phyloP scores from a whole-genome alignment of 1,284 basidiomycete species.

The Cutaneotrichosporon arboriforme region DNA sequence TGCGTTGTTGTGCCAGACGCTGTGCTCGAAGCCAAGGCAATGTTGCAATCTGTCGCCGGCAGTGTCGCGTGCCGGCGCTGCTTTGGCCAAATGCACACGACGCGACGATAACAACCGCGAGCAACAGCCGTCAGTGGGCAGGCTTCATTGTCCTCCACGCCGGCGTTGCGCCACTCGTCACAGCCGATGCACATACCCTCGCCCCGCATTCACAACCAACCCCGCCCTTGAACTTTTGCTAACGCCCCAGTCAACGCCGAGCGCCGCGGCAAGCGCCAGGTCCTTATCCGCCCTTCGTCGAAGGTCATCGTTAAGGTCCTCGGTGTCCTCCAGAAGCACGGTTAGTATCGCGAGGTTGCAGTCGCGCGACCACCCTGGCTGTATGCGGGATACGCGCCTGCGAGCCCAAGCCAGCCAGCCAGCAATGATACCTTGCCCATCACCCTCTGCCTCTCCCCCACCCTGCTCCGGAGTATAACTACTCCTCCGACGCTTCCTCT shows the following conservation, averaged over 20 bases:
- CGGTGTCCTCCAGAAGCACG: constrained; percentile 95
- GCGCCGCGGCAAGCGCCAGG: constrained; percentile 95
- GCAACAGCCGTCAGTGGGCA: too few relatives aligned
- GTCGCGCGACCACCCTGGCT: not conserved
- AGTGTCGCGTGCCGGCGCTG: too few relatives aligned
- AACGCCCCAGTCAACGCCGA: constrained; percentile 79
- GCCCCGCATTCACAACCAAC: too few relatives aligned
- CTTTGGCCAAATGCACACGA: too few relatives aligned
- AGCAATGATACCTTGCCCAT: constrained; percentile 54
- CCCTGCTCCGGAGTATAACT: constrained; percentile 48
- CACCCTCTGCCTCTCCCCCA: not conserved
- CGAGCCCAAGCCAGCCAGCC: not conserved
- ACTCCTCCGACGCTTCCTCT: constrained; percentile 36
- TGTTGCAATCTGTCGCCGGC: too few relatives aligned
- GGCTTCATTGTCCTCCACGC: too few relatives aligned
- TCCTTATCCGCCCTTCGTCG: constrained; percentile 87
- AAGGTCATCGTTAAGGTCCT: constrained; percentile 96
- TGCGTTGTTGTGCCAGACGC: too few relatives aligned
- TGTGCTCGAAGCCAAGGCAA: too few relatives aligned
- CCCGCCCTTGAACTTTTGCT: not conserved
- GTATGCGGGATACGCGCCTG: too few relatives aligned
- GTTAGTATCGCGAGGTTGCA: constrained; percentile 53
- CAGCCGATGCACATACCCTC: too few relatives aligned
- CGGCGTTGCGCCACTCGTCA: too few relatives aligned
- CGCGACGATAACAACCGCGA: too few relatives aligned